Evolutionary conservation across 768 basidiomycete genomes (phyloP).

Genomic region (Agaricus sinodeliciosus): DNA sequence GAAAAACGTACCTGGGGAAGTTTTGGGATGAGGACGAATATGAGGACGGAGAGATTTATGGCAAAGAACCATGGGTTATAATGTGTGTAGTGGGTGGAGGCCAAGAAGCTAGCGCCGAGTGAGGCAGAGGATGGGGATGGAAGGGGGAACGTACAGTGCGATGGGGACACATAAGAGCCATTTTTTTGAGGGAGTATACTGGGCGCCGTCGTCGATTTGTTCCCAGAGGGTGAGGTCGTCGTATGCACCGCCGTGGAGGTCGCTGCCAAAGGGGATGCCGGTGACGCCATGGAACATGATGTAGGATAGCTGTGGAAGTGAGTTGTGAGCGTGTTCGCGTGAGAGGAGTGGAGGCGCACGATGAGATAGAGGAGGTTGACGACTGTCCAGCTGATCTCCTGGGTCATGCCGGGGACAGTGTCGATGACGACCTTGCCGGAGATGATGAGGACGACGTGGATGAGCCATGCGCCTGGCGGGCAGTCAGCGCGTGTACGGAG

Average conservation of each 20-base stretch:
- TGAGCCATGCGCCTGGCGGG: constrained; percentile 87
- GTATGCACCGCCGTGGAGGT: constrained; percentile 87
- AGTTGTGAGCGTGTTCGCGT: background rate
- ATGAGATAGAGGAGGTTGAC: constrained; percentile 88
- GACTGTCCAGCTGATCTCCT: constrained; percentile 92
- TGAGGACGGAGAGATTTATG: constrained; percentile 76
- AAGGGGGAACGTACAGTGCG: constrained; percentile 54
- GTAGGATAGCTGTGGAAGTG: constrained; percentile 68
- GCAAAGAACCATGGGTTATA: constrained; percentile 94
- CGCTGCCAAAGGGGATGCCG: constrained; percentile 90
- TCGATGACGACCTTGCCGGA: constrained; percentile 90
- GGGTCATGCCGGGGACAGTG: constrained; percentile 89
- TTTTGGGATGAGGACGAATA: constrained; percentile 86
- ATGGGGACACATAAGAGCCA: constrained; percentile 92
- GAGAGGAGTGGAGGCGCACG: constrained; percentile 40
- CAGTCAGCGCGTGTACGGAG: background rate
- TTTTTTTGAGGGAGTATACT: constrained; percentile 97
- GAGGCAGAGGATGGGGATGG: background rate
- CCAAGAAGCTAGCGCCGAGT: constrained; percentile 64
- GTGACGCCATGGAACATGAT: constrained; percentile 99
- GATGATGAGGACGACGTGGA: constrained; percentile 90
- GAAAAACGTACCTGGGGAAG: constrained; percentile 71
- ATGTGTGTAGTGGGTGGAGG: constrained; percentile 96
- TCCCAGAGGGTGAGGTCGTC: constrained; percentile 99
- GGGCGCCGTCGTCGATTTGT: constrained; percentile 97